These are phyloP conservation scores for Boletellus deceptivus DNA, from an alignment of 1,284 basidiomycete species.

Conservation along the genomic window DNA sequence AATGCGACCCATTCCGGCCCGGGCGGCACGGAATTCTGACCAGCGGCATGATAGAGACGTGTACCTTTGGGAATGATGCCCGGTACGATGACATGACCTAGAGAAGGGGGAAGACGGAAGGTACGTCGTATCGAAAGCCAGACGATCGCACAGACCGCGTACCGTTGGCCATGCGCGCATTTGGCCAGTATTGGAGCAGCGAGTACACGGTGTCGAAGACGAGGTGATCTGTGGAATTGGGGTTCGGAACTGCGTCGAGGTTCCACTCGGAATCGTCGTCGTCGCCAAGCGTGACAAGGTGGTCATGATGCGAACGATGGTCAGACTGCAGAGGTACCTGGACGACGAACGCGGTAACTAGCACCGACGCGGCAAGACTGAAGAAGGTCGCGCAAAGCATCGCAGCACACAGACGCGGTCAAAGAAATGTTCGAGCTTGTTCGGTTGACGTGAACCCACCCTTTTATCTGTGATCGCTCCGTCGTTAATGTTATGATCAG, in stretches of 20 bases:
- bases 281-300: neutral
- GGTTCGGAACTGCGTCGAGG: neutral
- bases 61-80: neutral
- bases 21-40: neutral
- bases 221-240: neutral
- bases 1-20: neutral
- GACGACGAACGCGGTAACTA: neutral
- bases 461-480: too few species aligned
- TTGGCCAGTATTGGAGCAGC: neutral
- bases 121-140: neutral
- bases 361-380: neutral
- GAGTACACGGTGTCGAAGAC: neutral
- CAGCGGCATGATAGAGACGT: neutral
- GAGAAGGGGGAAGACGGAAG: neutral
- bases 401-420: neutral
- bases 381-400: neutral
- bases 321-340: neutral
- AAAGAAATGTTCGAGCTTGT: neutral
- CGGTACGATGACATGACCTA: neutral
- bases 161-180: neutral
- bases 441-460: neutral
- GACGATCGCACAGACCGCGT: neutral
- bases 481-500: too few species aligned
- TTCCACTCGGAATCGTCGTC: neutral
- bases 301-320: neutral